Evolutionary conservation across 345 rosid species (phyloP).

Genomic region (Brassica juncea): DNA sequence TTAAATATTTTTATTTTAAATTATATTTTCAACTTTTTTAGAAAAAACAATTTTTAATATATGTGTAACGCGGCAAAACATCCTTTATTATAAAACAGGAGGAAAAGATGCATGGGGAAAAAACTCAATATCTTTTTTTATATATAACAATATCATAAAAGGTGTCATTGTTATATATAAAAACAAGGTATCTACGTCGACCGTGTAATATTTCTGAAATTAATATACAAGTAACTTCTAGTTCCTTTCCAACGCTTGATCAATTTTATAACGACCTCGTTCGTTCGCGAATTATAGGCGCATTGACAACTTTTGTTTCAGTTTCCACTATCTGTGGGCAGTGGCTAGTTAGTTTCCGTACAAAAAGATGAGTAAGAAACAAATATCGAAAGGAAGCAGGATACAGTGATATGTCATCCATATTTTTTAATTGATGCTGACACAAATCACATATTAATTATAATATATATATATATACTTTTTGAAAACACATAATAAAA

Average conservation of each 20-base stretch:
- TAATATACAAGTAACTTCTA: neutral
- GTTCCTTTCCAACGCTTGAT: constrained; percentile 6
- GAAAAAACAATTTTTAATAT: too few species aligned
- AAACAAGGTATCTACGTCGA: neutral
- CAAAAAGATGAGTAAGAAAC: constrained; percentile 14
- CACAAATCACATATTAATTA: neutral
- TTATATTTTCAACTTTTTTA: too few species aligned
- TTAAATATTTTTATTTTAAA: too few species aligned
- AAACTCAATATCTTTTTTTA: too few species aligned
- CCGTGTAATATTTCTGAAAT: constrained; percentile 3
- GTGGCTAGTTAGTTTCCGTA: constrained; percentile 17
- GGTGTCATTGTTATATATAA: too few species aligned
- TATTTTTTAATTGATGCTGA: constrained; percentile 1
- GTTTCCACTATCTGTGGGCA: constrained; percentile 30
- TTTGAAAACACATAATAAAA: neutral
- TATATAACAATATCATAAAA: too few species aligned
- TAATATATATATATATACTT: neutral
- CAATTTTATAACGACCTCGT: neutral
- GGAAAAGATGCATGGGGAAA: too few species aligned
- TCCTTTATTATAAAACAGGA: too few species aligned
- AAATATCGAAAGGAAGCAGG: constrained; percentile 8
- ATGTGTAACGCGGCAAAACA: too few species aligned
- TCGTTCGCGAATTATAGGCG: constrained; percentile 1
- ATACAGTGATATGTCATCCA: neutral
- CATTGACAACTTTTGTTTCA: constrained; percentile 21